Percentiles rank a stretch among this genome's conserved stretches.
Evolutionary conservation across 129 eudicot species (phyloP).

Genomic region (Ambrosia artemisiifolia): DNA sequence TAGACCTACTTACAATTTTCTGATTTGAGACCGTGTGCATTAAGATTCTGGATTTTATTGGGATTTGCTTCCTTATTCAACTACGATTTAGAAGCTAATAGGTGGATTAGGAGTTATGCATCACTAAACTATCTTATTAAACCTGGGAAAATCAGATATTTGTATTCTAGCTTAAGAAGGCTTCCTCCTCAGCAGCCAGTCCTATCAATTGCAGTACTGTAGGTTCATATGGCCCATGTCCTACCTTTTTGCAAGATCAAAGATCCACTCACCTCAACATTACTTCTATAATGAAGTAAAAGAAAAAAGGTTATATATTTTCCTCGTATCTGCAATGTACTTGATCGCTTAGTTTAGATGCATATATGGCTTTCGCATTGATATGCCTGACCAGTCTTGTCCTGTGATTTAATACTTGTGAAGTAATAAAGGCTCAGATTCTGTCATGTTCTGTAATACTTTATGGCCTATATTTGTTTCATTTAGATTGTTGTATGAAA

Average conservation of each 20-base stretch:
- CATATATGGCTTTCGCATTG: neutral
- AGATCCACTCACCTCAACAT: neutral
- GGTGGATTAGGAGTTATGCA: neutral
- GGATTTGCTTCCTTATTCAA: neutral
- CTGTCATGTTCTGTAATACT: neutral
- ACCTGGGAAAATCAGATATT: neutral
- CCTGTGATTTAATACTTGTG: neutral
- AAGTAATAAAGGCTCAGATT: neutral
- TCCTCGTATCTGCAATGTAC: neutral
- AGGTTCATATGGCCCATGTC: neutral
- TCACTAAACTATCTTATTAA: neutral
- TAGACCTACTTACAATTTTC: neutral
- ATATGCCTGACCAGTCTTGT: neutral
- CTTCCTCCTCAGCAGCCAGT: neutral
- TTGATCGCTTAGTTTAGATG: neutral
- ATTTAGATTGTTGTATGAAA: neutral
- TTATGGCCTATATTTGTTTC: neutral
- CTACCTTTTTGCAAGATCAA: neutral
- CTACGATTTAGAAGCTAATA: neutral
- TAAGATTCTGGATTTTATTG: neutral
- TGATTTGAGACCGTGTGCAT: neutral
- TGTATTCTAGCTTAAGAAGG: neutral
- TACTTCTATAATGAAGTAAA: neutral
- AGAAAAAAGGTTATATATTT: neutral
- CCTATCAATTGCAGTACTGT: neutral